phyloP scores from a whole-genome alignment of 139 green algal species.

The Micractinium conductrix region DNA sequence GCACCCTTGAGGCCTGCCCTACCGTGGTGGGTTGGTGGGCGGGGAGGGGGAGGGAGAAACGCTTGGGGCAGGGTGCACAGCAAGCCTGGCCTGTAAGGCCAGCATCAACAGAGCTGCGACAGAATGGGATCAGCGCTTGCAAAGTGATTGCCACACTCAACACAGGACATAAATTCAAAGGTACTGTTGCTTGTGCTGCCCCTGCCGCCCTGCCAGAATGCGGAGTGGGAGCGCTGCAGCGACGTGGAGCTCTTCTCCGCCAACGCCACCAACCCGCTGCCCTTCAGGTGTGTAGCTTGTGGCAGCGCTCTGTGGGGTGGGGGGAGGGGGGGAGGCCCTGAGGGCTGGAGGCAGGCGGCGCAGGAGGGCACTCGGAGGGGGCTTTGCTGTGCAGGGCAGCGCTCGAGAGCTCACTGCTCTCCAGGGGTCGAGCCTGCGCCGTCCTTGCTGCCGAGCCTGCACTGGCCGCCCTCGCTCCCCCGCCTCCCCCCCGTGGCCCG shows the following conservation, averaged over 20 bases:
- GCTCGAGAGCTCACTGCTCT: too few relatives aligned
- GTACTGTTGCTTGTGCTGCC: too few relatives aligned
- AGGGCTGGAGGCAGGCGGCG: too few relatives aligned
- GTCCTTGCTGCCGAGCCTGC: too few relatives aligned
- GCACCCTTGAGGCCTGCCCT: slow-evolving; percentile 12
- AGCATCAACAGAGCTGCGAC: not conserved
- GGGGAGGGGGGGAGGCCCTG: too few relatives aligned
- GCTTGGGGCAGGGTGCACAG: not conserved
- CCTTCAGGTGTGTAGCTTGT: not conserved
- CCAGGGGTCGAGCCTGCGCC: too few relatives aligned
- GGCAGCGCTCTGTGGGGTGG: too few relatives aligned
- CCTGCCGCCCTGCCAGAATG: not conserved
- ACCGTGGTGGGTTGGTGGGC: not conserved
- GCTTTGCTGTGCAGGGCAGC: too few relatives aligned
- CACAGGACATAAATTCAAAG: too few relatives aligned
- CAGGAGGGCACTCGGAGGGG: too few relatives aligned
- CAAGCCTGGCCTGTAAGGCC: not conserved
- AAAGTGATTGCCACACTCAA: too few relatives aligned
- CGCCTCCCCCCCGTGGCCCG: not conserved
- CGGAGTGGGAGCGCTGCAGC: not conserved
- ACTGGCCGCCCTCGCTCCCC: not conserved
- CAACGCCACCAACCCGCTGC: not conserved
- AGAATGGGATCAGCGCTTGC: too few relatives aligned
- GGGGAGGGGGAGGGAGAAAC: not conserved
- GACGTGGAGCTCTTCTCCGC: not conserved